Base-by-base conservation (phyloP, 2,329 filamentous ascomycete species). In the Byssochlamys sp. region DNA sequence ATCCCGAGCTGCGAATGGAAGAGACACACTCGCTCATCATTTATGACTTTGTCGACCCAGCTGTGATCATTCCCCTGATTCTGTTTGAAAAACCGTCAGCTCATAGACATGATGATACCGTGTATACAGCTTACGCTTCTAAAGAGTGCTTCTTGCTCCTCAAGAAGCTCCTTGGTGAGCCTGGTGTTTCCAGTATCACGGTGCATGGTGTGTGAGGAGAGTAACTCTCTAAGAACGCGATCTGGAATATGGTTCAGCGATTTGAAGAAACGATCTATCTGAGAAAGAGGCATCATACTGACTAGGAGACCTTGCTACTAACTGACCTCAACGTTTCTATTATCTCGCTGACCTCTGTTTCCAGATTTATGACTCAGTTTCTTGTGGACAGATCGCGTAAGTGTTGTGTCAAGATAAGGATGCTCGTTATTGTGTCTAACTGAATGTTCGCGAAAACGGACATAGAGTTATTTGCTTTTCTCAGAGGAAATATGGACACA, bases 21-120 rank as follows among this genome's bases (percentile, higher is more conserved):
- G 19, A 50, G 49, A 27, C 64, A 63, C 14, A 57, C 61, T 51
- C 56, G 60, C 53, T 68, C 66, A 12, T 65, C 57, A n/a, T 49
- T 48, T 27, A 65, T 61, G 54, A 62, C 54, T 28, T 60, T 58
- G 26, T 62, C 57, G 24, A 59, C 57, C 63, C 64, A 63, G 6
- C n/a, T 45, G 58, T 24, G 24, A 53, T 19, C 55, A 28, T 5
- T 26, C 24, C 25, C 4, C 49, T 51, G 49, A 28, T 19, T 19
- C 39, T 45, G 39, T 14, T 19, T 3, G 5, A 45, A 4, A 14
- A 19, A 19, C 19, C 7, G 4, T 45, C 5, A 45, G 39, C 19
- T n/a, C 4, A 19, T 6, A n/a, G 19, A 19, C 1, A 45, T 9
- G n/a, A n/a, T 19, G 19, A 19, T 19, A 45, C 14, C 1, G 19